A percentile compares a stretch with the other conserved stretches of the same genome.
These are phyloP conservation scores for Sporothrix pallida DNA, from an alignment of 2,329 filamentous ascomycete genomes.

Conservation along the genomic window DNA sequence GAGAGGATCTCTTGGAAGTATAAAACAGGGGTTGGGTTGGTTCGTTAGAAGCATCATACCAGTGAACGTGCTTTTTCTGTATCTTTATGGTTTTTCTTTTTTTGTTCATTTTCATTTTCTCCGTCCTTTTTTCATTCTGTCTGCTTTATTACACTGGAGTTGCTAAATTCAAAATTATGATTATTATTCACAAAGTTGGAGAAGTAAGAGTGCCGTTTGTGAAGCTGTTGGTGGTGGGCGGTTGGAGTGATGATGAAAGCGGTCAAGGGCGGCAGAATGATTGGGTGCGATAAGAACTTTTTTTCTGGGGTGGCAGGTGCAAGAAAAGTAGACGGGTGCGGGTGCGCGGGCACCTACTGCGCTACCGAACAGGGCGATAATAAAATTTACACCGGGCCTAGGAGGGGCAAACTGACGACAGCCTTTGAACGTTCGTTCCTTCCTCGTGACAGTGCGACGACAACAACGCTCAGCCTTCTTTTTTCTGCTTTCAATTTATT, in stretches of 20 bases:
- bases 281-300: slow-evolving; percentile 39
- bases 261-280: slow-evolving; percentile 51
- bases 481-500: background rate
- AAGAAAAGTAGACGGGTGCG: slow-evolving; percentile 19
- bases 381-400: slow-evolving; percentile 16
- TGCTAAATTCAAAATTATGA: background rate
- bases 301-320: background rate
- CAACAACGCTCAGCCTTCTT: background rate
- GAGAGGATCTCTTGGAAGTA: background rate
- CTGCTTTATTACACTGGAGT: background rate
- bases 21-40: slow-evolving; percentile 21
- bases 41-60: slow-evolving; percentile 31
- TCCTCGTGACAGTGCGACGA: background rate
- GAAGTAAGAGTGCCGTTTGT: too few relatives aligned
- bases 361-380: background rate
- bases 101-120: background rate
- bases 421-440: too few relatives aligned
- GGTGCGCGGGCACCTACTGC: background rate
- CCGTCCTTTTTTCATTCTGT: background rate
- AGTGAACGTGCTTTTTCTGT: slow-evolving; percentile 31
- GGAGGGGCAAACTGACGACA: slow-evolving; percentile 23
- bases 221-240: background rate
- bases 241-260: slow-evolving; percentile 38
- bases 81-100: background rate
- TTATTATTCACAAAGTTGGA: background rate